Evolutionary conservation across 2,329 filamentous ascomycete species (phyloP).

Genomic region (Neonectria neomacrospora): DNA sequence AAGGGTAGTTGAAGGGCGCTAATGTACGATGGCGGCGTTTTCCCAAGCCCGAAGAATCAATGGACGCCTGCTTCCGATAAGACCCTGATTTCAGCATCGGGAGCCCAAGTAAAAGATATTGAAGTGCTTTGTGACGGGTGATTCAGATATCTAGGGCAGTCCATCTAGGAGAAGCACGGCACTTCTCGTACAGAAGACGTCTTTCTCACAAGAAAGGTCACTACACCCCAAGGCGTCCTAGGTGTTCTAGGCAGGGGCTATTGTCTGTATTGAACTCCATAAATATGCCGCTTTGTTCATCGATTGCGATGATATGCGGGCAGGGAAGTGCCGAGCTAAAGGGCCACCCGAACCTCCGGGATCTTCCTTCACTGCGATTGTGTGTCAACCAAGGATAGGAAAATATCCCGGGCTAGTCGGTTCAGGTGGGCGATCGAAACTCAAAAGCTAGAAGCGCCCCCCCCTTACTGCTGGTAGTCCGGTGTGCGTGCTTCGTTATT

Average conservation of each 20-base stretch:
- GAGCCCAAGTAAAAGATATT: neutral
- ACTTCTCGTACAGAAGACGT: neutral
- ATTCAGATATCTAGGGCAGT: slow-evolving; percentile 24
- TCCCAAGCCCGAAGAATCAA: slow-evolving; percentile 26
- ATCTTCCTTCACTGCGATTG: slow-evolving; percentile 18
- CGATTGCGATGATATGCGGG: slow-evolving; percentile 1
- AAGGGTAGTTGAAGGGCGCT: slow-evolving; percentile 26
- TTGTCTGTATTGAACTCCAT: neutral
- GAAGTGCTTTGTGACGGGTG: neutral
- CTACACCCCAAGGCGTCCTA: neutral
- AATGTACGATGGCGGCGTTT: slow-evolving; percentile 28
- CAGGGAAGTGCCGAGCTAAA: neutral
- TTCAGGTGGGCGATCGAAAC: slow-evolving; percentile 18
- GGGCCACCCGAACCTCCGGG: slow-evolving; percentile 9
- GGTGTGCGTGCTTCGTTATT: slow-evolving; percentile 22
- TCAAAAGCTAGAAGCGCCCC: slow-evolving; percentile 9
- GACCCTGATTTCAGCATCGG: slow-evolving; percentile 26
- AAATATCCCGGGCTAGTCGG: slow-evolving; percentile 6
- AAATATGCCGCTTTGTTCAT: neutral
- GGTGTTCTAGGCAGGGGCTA: neutral
- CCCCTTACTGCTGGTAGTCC: neutral
- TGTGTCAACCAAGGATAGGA: slow-evolving; percentile 2
- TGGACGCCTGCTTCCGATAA: slow-evolving; percentile 35
- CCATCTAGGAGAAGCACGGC: neutral
- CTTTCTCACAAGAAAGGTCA: slow-evolving; percentile 7